Conservation (phyloP, 345 rosid genomes). For the Sapria himalayana region DNA sequence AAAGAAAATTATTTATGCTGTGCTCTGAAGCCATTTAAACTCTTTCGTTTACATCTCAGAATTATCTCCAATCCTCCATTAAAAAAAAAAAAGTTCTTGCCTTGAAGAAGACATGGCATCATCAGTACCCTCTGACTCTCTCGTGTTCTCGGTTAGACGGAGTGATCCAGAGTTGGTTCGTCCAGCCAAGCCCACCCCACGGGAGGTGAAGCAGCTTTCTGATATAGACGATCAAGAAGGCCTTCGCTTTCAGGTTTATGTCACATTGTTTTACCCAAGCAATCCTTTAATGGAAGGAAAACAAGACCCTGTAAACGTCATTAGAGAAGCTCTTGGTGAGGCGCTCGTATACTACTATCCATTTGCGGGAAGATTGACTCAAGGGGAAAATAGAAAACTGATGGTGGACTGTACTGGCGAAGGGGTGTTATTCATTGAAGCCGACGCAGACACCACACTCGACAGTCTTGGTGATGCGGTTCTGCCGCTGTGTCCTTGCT, state of each 20-base stretch:
- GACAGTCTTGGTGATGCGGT: slow-evolving; percentile 3
- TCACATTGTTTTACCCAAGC: slow-evolving; percentile 2
- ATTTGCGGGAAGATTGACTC: slow-evolving; percentile 5
- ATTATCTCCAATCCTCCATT: too few relatives aligned
- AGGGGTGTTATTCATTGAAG: slow-evolving; percentile 10
- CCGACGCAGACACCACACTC: slow-evolving; percentile 8
- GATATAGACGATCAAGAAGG: slow-evolving; percentile 8
- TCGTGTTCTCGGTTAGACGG: slow-evolving; percentile 6
- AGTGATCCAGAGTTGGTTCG: slow-evolving; percentile 1
- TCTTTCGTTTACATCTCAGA: too few relatives aligned
- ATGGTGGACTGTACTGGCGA: slow-evolving; percentile 9
- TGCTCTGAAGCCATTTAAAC: too few relatives aligned
- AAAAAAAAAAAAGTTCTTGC: too few relatives aligned
- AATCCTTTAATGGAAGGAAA: not conserved
- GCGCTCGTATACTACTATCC: slow-evolving; percentile 11
- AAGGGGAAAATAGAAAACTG: slow-evolving; percentile 2
- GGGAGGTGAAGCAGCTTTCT: slow-evolving; percentile 2
- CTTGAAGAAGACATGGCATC: too few relatives aligned
- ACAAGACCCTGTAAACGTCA: slow-evolving; percentile 4
- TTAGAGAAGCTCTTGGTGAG: slow-evolving; percentile 5
- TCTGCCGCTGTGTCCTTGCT: slow-evolving; percentile 6
- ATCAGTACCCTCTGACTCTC: slow-evolving; percentile 2
- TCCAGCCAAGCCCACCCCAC: slow-evolving; percentile 4
- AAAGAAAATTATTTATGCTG: too few relatives aligned
- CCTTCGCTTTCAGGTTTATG: not conserved